Evolutionary conservation across 2,329 filamentous ascomycete species (phyloP), one percentile per base, ranked within the genome.

Genomic region (Aureobasidium sp.): DNA sequence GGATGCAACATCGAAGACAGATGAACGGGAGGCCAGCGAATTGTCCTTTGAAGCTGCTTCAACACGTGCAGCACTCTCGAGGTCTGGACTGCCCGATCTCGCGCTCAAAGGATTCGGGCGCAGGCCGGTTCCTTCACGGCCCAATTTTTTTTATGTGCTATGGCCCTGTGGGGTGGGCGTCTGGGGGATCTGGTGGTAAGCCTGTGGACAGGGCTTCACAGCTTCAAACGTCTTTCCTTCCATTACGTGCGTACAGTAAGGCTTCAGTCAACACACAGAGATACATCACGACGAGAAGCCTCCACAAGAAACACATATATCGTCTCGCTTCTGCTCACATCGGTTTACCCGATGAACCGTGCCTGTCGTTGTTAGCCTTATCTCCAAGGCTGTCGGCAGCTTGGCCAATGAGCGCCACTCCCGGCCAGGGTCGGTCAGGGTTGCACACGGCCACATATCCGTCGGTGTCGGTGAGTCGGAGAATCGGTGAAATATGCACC

Each of bases 381-480:
- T n/a, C 41, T 29, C 53, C 39, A 57, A 57, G 53, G n/a, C 20
- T 44, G 41, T 57, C 53, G 53, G 53, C 41, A 57, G 53, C 53
- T 57, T 46, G 53, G 41, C 39, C n/a, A 6, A 32, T 17, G n/a
- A 43, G 34, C 50, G 24, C 34, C 24, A 27, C 32, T 36, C 5
- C n/a, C 50, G 20, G 50, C 24, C 50, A 52, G 50, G 50, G 48
- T 52, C n/a, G 5, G 2, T 4, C 13, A 20, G 20, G 20, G 20
- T 20, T 20, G 20, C 20, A 20, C 20, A 20, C 20, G 20, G 20
- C 20, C 20, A 20, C 20, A 20, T 20, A 20, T 20, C 20, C 20
- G 1, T 20, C 20, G 20, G 20, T 20, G 20, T 20, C 20, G 20
- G 20, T 20, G 20, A 20, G 20, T 20, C 20, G 20, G 20, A 20